A percentile compares a stretch with the other conserved stretches of the same genome.
Evolutionary conservation across 371 early-diverging fungal species (phyloP).

Genomic region (Sporodiniella umbellata): DNA sequence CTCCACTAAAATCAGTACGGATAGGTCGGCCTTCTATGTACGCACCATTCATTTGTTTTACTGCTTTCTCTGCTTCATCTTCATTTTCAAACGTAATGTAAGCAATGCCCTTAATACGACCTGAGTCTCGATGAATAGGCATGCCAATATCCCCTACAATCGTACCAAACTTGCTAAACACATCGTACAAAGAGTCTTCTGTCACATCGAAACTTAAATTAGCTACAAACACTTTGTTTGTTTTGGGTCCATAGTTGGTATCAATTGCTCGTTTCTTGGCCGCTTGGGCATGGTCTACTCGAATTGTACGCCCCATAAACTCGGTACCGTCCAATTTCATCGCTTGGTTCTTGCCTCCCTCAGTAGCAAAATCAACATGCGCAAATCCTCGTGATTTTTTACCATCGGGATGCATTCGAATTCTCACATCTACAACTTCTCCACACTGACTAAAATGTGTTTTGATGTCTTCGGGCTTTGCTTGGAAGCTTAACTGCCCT

Average conservation of each 20-base stretch:
- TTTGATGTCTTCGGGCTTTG: constrained; percentile 59
- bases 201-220: constrained; percentile 88
- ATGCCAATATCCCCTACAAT: constrained; percentile 32
- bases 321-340: constrained; percentile 63
- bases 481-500: constrained; percentile 69
- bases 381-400: constrained; percentile 71
- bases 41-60: constrained; percentile 54
- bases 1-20: constrained; percentile 55
- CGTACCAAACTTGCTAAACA: constrained; percentile 39
- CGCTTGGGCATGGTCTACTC: constrained; percentile 47
- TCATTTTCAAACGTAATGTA: constrained; percentile 61
- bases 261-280: constrained; percentile 29
- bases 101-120: constrained; percentile 66
- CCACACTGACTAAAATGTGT: constrained; percentile 62
- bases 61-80: constrained; percentile 62
- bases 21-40: constrained; percentile 64
- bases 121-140: constrained; percentile 46
- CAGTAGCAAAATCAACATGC: constrained; percentile 63
- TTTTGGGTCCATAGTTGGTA: constrained; percentile 41
- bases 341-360: constrained; percentile 60
- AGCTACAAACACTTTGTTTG: constrained; percentile 87
- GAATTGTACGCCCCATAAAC: constrained; percentile 66
- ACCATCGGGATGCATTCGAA: constrained; percentile 62
- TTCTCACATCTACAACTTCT: constrained; percentile 60
- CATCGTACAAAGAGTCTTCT: constrained; percentile 84